A percentile compares a stretch with the other conserved stretches of the same genome.
Evolutionary conservation across 306 rosid genomes (phyloP).

Genomic region (Trifolium pratense): DNA sequence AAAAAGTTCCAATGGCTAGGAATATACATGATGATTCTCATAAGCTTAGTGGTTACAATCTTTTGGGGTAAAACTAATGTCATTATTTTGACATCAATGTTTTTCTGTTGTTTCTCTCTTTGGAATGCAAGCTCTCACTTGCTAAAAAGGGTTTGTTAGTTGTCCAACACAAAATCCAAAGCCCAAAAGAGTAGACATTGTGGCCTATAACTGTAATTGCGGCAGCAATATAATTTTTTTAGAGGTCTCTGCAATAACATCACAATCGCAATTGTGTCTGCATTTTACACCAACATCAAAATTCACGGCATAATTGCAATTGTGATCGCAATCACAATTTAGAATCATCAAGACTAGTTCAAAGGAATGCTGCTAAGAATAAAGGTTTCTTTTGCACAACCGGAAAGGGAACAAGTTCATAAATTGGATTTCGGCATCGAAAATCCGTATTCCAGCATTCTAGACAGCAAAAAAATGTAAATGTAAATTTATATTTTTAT

Average conservation of each 20-base stretch:
- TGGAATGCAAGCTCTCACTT: slow-evolving; percentile 11
- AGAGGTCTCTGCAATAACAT: neutral
- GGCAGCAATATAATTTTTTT: neutral
- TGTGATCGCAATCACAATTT: neutral
- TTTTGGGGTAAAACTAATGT: slow-evolving; percentile 58
- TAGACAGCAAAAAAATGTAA: too few species aligned
- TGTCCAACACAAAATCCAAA: slow-evolving; percentile 39
- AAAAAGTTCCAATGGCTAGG: slow-evolving; percentile 39
- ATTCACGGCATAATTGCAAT: neutral
- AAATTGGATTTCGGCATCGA: too few species aligned
- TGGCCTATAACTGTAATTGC: too few species aligned
- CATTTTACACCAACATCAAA: neutral
- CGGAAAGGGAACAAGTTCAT: slow-evolving; percentile 30
- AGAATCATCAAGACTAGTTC: neutral
- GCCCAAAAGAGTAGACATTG: slow-evolving; percentile 30
- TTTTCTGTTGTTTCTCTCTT: slow-evolving; percentile 48
- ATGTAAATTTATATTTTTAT: too few species aligned
- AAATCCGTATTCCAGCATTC: neutral
- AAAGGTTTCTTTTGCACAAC: slow-evolving; percentile 34
- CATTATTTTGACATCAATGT: slow-evolving; percentile 53
- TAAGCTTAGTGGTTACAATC: slow-evolving; percentile 58
- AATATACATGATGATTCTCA: slow-evolving; percentile 49
- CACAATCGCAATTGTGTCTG: neutral
- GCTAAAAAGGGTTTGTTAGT: slow-evolving; percentile 35
- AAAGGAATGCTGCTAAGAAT: neutral